Base-by-base conservation (phyloP, 2,329 filamentous ascomycete species). In the Myriosclerotinia curreyana region DNA sequence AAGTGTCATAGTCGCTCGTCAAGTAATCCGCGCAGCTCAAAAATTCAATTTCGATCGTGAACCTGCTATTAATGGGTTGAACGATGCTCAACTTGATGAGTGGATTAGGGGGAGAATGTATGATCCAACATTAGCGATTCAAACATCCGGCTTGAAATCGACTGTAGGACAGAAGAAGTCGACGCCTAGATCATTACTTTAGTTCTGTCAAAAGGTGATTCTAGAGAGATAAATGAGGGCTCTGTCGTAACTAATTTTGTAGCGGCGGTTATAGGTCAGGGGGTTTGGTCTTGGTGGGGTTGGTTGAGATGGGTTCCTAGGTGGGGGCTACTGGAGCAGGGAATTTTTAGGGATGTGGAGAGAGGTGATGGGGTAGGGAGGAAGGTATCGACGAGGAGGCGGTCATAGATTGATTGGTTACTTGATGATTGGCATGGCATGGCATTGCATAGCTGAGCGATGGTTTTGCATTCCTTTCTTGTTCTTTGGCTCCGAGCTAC, bases 91-190 rank as follows among this genome's bases (percentile, higher is more conserved):
- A 22, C 62, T 74, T 8, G 86, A 90, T 63, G 82, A 83, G 64
- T 93, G 88, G 88, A 88, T 92, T 65, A 75, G 79, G 17, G 84
- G 84, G 75, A 88, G 90, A 77, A 92, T 92, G 89, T 93, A 90
- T 88, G 79, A 88, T 66, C 83, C 90, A 28, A 69, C 62, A 6
- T 55, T 53, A 38, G 20, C 58, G 12, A 42, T 42, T 7, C 53
- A 55, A 42, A 55, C 55, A n/a, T 38, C 42, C 7, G 42, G n/a
- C 44, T 49, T 31, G 20, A 36, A 20, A 48, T 49, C 55, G 25
- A 58, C 59, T 31, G 59, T 34, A 11, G 59, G 12, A 54, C 46
- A 31, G 49, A 61, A 61, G 36, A 40, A 34, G 2, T 52, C 49
- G 59, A 44, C 49, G 36, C 49, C 59, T 61, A 61, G 25, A 42